Evolutionary conservation across 169 alveolate species (phyloP), one percentile per base, ranked within the genome.

Genomic region (Cryptosporidium andersoni): DNA sequence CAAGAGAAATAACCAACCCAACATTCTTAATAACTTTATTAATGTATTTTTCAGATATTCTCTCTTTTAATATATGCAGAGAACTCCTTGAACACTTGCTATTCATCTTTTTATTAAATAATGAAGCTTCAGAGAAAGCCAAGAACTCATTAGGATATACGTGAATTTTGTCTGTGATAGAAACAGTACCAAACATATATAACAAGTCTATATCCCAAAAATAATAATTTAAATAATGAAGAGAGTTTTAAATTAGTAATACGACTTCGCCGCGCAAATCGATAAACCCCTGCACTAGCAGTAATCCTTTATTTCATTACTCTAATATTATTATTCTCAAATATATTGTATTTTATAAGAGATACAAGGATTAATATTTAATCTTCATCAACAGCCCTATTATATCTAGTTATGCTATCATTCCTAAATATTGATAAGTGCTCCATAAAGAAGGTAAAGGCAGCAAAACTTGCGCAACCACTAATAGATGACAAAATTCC

Each of bases 11-110:
- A 47, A 74, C 60, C 34, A 74, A 74, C 11, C 85, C 85, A 2
- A 63, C 85, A 74, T 74, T 74, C 25, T 74, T 74, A 2, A 74
- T 64, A 3, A 74, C 60, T 36, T 48, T 74, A 36, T 74, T 74
- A 12, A 74, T 36, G 12, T 74, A 74, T 39, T 74, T 74, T 2
- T 74, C 85, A 60, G 43, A 58, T 42, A 74, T 60, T 74, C 85
- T 56, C 7, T 74, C 60, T 37, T 63, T 74, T 51, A 74, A 12
- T 36, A 74, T 34, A 3, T 34, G 49, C 48, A 74, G 37, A 8
- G 85, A 68, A 43, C 60, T 68, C 2, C 39, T n/a, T 56, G 43
- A 43, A 2, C 1, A 14, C 43, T 14, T 42, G 4, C 5, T 37
- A 14, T 42, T 16, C 2, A 36, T 4, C 8, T 40, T 11, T 2